These are phyloP conservation scores for Rhododendron simsii DNA, from an alignment of 148 eudicot genomes.

Conservation along the genomic window DNA sequence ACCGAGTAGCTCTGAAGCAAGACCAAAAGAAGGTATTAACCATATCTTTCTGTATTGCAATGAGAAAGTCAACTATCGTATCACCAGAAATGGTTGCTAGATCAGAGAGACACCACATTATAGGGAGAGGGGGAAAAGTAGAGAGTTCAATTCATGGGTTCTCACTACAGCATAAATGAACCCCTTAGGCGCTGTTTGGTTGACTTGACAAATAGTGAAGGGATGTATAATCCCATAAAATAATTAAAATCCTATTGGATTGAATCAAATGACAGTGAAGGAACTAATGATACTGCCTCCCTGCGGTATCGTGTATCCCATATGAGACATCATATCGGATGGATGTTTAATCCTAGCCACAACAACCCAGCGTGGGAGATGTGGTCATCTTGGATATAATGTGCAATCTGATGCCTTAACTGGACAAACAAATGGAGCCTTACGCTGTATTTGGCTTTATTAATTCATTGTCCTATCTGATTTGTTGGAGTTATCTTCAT, in stretches of 20 bases:
- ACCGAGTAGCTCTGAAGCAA: slow-evolving; percentile 40
- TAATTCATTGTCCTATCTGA: not conserved
- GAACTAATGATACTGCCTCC: not conserved
- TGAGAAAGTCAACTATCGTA: not conserved
- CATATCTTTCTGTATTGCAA: slow-evolving; percentile 1
- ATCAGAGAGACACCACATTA: not conserved
- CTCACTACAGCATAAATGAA: not conserved
- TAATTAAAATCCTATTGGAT: not conserved
- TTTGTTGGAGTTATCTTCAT: not conserved
- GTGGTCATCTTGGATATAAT: not conserved
- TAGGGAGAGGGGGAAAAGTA: not conserved
- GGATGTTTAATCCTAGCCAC: not conserved
- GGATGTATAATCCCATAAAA: not conserved
- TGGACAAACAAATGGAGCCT: not conserved
- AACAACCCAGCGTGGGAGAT: not conserved
- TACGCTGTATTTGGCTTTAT: not conserved
- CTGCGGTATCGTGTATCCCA: not conserved
- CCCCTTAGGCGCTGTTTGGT: not conserved
- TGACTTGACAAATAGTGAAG: not conserved
- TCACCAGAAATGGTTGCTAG: not conserved
- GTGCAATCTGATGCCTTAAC: not conserved
- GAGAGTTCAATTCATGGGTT: not conserved
- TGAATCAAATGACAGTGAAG: too few relatives aligned
- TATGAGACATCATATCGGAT: not conserved
- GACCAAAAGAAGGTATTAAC: slow-evolving; percentile 67